phyloP scores from a whole-genome alignment of 2,329 filamentous ascomycete species.

The Huntiella omanensis region DNA sequence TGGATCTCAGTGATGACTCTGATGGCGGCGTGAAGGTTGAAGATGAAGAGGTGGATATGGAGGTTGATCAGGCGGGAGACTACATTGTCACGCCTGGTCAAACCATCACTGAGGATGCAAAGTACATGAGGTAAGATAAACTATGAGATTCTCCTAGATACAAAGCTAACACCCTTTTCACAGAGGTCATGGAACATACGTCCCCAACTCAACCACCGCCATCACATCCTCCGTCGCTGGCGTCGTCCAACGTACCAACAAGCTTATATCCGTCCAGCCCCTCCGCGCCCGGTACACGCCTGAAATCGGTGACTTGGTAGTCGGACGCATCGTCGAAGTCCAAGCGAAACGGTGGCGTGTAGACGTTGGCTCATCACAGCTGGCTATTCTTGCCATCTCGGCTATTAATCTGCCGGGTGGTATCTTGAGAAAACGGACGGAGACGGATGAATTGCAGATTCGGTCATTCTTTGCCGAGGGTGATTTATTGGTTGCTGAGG shows the following conservation, averaged over 20 bases:
- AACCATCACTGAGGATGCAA: constrained; percentile 71
- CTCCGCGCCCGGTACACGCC: constrained; percentile 85
- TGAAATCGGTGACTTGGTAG: constrained; percentile 88
- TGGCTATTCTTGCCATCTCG: constrained; percentile 68
- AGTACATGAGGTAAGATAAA: constrained; percentile 65
- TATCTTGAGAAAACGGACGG: constrained; percentile 75
- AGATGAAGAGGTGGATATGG: constrained; percentile 24
- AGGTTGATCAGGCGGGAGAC: constrained; percentile 16
- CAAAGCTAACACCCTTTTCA: background rate
- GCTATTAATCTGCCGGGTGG: constrained; percentile 91
- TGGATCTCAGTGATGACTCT: constrained; percentile 26
- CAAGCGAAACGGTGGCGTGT: constrained; percentile 87
- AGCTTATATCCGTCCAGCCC: constrained; percentile 78
- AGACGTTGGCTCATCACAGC: constrained; percentile 72
- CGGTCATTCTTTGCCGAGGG: constrained; percentile 93
- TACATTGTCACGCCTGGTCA: constrained; percentile 77
- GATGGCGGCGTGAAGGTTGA: constrained; percentile 27
- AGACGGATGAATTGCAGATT: constrained; percentile 93
- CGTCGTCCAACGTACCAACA: constrained; percentile 84
- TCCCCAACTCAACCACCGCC: constrained; percentile 38
- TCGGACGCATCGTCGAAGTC: constrained; percentile 89
- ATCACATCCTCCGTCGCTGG: constrained; percentile 87
- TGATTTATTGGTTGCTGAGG: constrained; percentile 83
- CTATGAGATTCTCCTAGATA: background rate
- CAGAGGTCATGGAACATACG: constrained; percentile 85